A percentile compares a stretch with the other conserved stretches of the same genome.
These are phyloP conservation scores for Solanum bukasovii DNA, from an alignment of 257 asterid species.

Conservation along the genomic window DNA sequence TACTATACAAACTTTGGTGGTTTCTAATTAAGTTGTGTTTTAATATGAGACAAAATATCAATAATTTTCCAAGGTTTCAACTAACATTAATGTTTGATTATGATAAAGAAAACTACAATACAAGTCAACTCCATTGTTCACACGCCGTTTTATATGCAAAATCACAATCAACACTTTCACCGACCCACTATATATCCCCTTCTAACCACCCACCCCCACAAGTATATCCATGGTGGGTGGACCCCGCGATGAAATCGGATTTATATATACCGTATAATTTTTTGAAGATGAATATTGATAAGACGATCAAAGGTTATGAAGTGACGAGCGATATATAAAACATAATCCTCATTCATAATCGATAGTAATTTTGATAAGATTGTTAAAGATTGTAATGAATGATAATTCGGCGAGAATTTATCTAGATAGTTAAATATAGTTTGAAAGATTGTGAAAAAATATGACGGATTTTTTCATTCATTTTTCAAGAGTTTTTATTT, in stretches of 20 bases:
- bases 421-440: neutral
- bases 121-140: neutral
- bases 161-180: neutral
- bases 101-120: neutral
- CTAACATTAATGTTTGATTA: neutral
- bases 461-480: no score
- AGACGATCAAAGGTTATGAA: no score
- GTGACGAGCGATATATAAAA: no score
- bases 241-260: neutral
- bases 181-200: neutral
- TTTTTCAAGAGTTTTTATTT: neutral
- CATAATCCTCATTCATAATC: neutral
- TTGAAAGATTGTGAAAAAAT: neutral
- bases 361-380: rapidly evolving
- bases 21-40: neutral
- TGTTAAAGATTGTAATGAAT: neutral
- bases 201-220: neutral
- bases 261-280: neutral
- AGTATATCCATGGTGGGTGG: neutral
- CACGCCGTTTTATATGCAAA: neutral
- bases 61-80: neutral
- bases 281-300: neutral
- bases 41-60: neutral
- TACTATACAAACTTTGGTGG: neutral
- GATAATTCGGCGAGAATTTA: neutral